Evolutionary conservation across 106 monocot genomes (phyloP).

Genomic region (Triglochin maritima): DNA sequence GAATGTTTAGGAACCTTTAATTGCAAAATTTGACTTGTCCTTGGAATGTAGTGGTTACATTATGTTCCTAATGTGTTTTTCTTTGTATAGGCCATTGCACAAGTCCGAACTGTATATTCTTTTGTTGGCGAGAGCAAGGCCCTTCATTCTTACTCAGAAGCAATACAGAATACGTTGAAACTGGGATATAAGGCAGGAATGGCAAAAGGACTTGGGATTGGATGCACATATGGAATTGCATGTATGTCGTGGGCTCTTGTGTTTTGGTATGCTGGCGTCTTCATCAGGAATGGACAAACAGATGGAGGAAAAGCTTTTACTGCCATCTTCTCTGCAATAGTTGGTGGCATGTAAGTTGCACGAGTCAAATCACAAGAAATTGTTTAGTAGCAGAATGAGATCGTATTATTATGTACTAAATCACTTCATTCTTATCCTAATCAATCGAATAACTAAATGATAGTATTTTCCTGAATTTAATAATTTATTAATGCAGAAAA

Average conservation of each 20-base stretch:
- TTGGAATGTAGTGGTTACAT: neutral
- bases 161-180: conserved; percentile 81
- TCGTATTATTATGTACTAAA: too few relatives aligned
- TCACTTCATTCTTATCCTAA: too few relatives aligned
- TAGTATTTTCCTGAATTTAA: too few relatives aligned
- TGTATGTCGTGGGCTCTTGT: conserved; percentile 98
- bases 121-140: conserved; percentile 84
- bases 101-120: conserved; percentile 91
- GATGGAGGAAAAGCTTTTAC: conserved; percentile 99
- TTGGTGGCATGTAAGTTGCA: conserved; percentile 90
- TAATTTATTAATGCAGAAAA: too few relatives aligned
- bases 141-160: conserved; percentile 82
- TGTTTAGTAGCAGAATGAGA: too few relatives aligned
- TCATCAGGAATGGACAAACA: conserved; percentile 90
- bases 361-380: neutral
- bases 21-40: neutral
- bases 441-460: too few relatives aligned
- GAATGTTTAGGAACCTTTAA: too few relatives aligned
- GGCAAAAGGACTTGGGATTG: conserved; percentile 98
- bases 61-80: neutral
- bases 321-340: conserved; percentile 97
- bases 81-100: conserved; percentile 63
- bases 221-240: conserved; percentile 93
- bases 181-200: conserved; percentile 95
- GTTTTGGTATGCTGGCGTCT: conserved; percentile 98